These are phyloP conservation scores for Ophiosphaerella herpotricha DNA, from an alignment of 2,329 filamentous ascomycete species.

Conservation along the genomic window DNA sequence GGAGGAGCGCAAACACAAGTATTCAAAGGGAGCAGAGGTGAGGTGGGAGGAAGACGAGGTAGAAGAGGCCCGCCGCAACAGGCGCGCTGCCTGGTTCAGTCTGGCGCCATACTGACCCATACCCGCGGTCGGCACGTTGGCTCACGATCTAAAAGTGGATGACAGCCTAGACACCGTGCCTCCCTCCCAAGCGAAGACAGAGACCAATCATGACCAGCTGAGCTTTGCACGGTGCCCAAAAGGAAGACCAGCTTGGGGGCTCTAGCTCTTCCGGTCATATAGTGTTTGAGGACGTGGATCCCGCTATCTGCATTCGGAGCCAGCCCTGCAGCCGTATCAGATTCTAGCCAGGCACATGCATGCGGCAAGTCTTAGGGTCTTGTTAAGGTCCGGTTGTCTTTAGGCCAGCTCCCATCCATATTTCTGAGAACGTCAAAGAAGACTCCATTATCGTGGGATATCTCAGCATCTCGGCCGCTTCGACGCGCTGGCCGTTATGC, in stretches of 20 bases:
- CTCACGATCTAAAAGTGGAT: constrained; percentile 42
- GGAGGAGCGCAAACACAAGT: constrained; percentile 22
- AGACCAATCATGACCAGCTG: constrained; percentile 24
- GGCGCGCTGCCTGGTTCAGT: constrained; percentile 22
- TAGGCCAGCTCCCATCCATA: background rate
- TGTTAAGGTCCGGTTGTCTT: background rate
- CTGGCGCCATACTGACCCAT: constrained; percentile 36
- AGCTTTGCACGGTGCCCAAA: constrained; percentile 23
- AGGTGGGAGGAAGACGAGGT: constrained; percentile 25
- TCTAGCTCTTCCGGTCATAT: constrained; percentile 29
- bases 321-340: constrained; percentile 19
- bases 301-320: constrained; percentile 19
- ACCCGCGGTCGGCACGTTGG: constrained; percentile 27
- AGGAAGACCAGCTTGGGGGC: constrained; percentile 22
- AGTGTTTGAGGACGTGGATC: constrained; percentile 26
- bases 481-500: too few relatives aligned
- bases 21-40: constrained; percentile 18
- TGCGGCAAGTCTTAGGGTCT: too few relatives aligned
- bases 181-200: constrained; percentile 18
- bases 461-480: too few relatives aligned
- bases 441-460: too few relatives aligned
- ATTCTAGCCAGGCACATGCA: background rate
- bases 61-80: constrained; percentile 31
- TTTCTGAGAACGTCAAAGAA: too few relatives aligned
- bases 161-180: constrained; percentile 30